Base-by-base conservation (phyloP, 768 basidiomycete genomes). In the Pisolithus orientalis region DNA sequence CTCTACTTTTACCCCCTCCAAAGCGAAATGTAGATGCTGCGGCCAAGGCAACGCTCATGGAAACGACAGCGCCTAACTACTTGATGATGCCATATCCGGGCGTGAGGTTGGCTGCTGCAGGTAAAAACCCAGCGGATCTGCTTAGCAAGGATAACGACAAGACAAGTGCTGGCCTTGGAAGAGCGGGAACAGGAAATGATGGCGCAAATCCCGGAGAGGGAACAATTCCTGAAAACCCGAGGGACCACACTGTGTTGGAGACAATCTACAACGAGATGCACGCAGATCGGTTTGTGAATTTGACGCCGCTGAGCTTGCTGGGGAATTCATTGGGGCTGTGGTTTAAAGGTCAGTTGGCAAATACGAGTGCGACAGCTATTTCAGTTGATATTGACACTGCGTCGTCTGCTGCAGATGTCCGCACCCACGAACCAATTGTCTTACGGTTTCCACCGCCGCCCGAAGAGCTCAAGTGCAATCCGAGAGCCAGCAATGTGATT, bases 261-360 rank as follows among this genome's bases (percentile, higher is more conserved):
- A 68, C 67, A 43, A 82, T 87, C 10, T 89, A 87, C 69, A 74
- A 70, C 17, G 80, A 83, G 56, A 83, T 85, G 80, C 82, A 87
- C 27, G 78, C 78, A 5, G 72, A 79, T 13, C 70, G 84, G 34
- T 88, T 85, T 59, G 82, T 90, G 59, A 88, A 88, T 61, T 65
- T 78, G 2, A 68, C 79, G 24, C 86, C 87, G 2, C 62, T 87
- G 14, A 81, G 83, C 1, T 57, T 88, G 39, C 66, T 90, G 47
- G 69, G 74, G 13, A 83, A 82, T 55, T 71, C 73, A 7, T 64
- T 89, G 16, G 75, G 77, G 13, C 60, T 80, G 50, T 77, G 85
- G 67, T 85, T 90, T 60, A 76, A 73, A 67, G 82, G 87, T 83
- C 53, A 55, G 71, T 63, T 16, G 37, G 34, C 34, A 34, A 13